A percentile compares a stretch with the other conserved stretches of the same genome.
Conservation (phyloP, 306 rosid species). For the Vachellia collinsii region DNA sequence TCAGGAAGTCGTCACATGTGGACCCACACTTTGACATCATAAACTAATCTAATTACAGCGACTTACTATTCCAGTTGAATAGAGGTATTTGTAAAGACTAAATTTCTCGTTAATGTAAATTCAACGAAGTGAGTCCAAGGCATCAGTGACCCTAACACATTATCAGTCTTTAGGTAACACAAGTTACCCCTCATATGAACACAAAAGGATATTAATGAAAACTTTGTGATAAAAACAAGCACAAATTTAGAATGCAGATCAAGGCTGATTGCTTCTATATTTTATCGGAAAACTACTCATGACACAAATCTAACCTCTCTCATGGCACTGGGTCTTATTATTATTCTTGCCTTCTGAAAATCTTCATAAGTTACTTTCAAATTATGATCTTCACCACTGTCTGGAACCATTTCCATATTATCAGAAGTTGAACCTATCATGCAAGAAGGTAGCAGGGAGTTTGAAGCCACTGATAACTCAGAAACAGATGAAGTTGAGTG, state of each 20-base stretch:
- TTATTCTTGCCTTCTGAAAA: slow-evolving; percentile 79
- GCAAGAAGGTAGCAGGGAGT: slow-evolving; percentile 36
- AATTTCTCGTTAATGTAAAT: not conserved
- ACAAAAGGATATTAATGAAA: slow-evolving; percentile 9
- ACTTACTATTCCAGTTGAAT: slow-evolving; percentile 26
- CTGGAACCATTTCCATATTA: slow-evolving; percentile 32
- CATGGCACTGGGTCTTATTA: slow-evolving; percentile 97
- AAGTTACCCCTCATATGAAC: slow-evolving; percentile 18
- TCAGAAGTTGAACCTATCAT: slow-evolving; percentile 41
- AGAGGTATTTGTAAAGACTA: slow-evolving; percentile 24
- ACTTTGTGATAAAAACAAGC: slow-evolving; percentile 18
- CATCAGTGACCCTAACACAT: not conserved
- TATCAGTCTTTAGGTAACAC: not conserved
- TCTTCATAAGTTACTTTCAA: slow-evolving; percentile 71
- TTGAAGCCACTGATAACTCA: slow-evolving; percentile 41
- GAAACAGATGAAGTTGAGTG: slow-evolving; percentile 49
- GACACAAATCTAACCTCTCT: slow-evolving; percentile 70
- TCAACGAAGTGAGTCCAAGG: not conserved
- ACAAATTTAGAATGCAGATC: slow-evolving; percentile 21
- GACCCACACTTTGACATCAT: slow-evolving; percentile 3
- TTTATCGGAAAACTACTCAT: slow-evolving; percentile 15
- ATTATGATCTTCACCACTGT: slow-evolving; percentile 43
- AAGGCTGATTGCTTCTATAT: not conserved
- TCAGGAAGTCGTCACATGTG: not conserved
- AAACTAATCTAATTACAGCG: not conserved